phyloP scores from a whole-genome alignment of 495 filamentous ascomycete genomes.

The Saxophila tyrrhenica region DNA sequence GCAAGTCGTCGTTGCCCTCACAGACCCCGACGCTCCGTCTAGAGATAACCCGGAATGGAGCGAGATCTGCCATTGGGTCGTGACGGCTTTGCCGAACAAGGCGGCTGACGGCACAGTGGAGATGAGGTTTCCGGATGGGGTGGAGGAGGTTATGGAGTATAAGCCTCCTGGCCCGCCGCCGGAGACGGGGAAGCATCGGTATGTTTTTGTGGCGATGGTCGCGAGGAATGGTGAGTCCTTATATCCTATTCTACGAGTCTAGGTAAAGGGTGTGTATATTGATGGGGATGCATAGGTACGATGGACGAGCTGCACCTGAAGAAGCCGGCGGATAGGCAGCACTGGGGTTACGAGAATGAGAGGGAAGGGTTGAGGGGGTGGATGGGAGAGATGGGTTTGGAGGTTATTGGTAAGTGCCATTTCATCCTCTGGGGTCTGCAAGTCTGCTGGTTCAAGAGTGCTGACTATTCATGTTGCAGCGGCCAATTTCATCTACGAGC shows the following conservation, averaged over 20 bases:
- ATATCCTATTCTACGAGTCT: too few species aligned
- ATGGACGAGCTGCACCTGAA: slow-evolving; percentile 33
- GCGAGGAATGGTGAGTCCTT: too few species aligned
- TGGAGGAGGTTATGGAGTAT: slow-evolving; percentile 43
- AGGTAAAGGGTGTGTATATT: too few species aligned
- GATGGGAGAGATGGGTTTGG: slow-evolving; percentile 49
- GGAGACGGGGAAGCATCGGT: slow-evolving; percentile 57
- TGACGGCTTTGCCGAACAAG: slow-evolving; percentile 24
- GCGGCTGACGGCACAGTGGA: not conserved
- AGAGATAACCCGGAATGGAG: slow-evolving; percentile 52
- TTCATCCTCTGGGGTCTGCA: slow-evolving; percentile 1
- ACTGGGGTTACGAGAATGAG: slow-evolving; percentile 49
- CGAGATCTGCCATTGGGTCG: slow-evolving; percentile 67
- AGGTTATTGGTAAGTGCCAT: slow-evolving; percentile 47
- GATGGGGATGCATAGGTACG: slow-evolving; percentile 25
- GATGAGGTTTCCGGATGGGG: not conserved
- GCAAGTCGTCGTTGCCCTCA: slow-evolving; percentile 41
- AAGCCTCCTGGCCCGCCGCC: slow-evolving; percentile 51
- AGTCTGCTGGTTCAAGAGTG: not conserved
- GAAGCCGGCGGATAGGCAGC: slow-evolving; percentile 46
- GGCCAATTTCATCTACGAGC: slow-evolving; percentile 56
- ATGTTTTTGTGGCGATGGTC: slow-evolving; percentile 51
- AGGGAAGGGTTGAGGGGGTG: slow-evolving; percentile 50
- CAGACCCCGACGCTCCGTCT: slow-evolving; percentile 61
- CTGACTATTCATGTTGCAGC: too few species aligned